Base-by-base conservation (phyloP, 202 grass and related monocot species). In the Setaria italica region DNA sequence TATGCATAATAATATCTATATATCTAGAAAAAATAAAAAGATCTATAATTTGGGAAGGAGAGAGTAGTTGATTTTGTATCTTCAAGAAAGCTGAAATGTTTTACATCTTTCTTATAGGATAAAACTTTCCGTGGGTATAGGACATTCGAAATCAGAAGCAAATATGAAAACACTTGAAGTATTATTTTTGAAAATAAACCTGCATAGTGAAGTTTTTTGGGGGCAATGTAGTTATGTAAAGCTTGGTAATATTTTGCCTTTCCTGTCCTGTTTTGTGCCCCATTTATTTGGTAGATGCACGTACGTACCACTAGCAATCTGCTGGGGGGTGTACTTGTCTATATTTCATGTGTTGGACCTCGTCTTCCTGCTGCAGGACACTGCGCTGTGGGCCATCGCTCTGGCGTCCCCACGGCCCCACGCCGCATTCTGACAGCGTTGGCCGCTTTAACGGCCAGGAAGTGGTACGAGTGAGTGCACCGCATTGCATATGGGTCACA, bases 331-430 rank as follows among this genome's bases (percentile, higher is more conserved):
- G 78, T 77, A 72, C 83, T 72, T 82, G 64, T 72, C 82, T 81
- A 86, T 86, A 86, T 89, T 89, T 89, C 87, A 89, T 89, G 88
- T 89, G 88, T 89, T 35, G 70, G 71, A 29, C 60, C 5, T 74
- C 43, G 74, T 55, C 66, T 51, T 5, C 42, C 17, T n/a, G 64
- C 62, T 4, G n/a, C 7, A 5, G 15, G 62, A 67, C 47, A 14
- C 67, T 83, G 57, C 67, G 9, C 0, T 5, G 37, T 68, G 77
- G 70, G 63, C 59, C 82, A 35, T 0, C 3, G 1, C 51, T 13
- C 4, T 10, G 0, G 21, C 7, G 14, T 11, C 34, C 37, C 12
- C 8, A 7, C 4, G 67, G 74, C 7, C 69, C 74, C 74, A 50
- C 55, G 1, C 48, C 72, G 1, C n/a, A 17, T 4, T 4, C 39